Evolutionary conservation across 495 filamentous ascomycete species (phyloP), one percentile per base, ranked within the genome.

Genomic region (Geoglossum glabrum): DNA sequence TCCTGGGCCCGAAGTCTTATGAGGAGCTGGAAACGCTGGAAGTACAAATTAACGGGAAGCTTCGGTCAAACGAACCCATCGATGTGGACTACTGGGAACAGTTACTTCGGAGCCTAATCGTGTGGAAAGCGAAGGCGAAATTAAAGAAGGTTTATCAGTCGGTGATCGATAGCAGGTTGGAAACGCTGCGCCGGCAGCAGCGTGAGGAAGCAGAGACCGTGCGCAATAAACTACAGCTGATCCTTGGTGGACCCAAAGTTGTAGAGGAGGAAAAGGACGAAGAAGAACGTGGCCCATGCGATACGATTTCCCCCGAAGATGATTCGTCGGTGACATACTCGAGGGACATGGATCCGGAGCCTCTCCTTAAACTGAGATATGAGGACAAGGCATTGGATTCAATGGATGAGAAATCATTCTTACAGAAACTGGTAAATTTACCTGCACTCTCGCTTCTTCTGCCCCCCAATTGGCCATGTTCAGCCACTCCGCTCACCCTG

Each of bases 1-100:
- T 97, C 9, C 71, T 99, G 17, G 79, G 78, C 17, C 86, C 87
- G 1, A 99, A 99, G 68, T 77, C 80, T n/a, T 82, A 85, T 43
- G 83, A 88, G 65, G 86, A 97, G 63, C 75, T 98, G 6, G 80
- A 88, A 66, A 75, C 74, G 23, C 73, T 98, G 27, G 92, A 97
- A 70, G 76, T 73, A 56, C 88, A 95, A 67, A 90, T 98, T 62
- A 79, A 76, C 61, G 71, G 72, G 9, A 98, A 97, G 68, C 68
- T 98, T 40, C 75, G 82, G 45, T 92, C 87, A 13, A 82, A 94
- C 61, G 89, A 96, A 66, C 84, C 86, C 10, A 88, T 97, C 64
- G 93, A 98, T 71, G 86, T 84, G 3, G 92, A 98, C 67, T 98
- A 97, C 68, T 98, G 92, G 92, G 88, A 94, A 62, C 85, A 93